phyloP scores from a whole-genome alignment of 805 yeast species.

The Ogataea parapolymorpha region DNA sequence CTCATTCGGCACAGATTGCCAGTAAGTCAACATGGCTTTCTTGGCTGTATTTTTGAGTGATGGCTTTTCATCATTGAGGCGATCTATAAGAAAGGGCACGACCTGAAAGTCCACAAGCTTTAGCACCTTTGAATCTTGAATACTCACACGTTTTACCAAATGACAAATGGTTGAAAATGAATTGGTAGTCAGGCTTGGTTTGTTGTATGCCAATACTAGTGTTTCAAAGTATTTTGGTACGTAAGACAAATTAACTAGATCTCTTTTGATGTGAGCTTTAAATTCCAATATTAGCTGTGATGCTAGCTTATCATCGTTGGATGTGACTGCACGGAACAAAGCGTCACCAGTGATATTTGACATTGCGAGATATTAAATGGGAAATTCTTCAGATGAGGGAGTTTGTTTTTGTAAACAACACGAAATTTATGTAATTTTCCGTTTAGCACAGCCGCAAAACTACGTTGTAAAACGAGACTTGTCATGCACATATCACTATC shows the following conservation, averaged over 20 bases:
- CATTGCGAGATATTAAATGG: conserved; percentile 9
- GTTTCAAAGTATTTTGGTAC: conserved; percentile 52
- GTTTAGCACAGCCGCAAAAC: neutral
- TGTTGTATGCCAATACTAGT: conserved; percentile 42
- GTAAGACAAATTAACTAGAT: conserved; percentile 46
- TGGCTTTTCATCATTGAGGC: conserved; percentile 41
- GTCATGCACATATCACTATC: conserved; percentile 1
- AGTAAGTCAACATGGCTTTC: conserved; percentile 50
- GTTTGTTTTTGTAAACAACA: conserved; percentile 10
- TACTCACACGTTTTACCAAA: conserved; percentile 53
- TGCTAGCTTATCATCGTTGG: conserved; percentile 17
- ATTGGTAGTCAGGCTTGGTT: conserved; percentile 37
- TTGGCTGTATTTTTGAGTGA: conserved; percentile 42
- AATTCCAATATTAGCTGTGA: conserved; percentile 33
- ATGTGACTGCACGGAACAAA: conserved; percentile 25
- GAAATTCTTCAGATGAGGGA: neutral
- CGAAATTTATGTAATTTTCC: neutral
- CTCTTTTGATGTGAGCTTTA: conserved; percentile 54
- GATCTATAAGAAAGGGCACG: conserved; percentile 49
- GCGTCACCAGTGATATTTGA: conserved; percentile 23
- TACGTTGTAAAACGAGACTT: neutral
- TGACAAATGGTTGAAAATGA: conserved; percentile 55
- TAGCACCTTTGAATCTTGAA: conserved; percentile 49
- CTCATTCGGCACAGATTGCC: conserved; percentile 48
- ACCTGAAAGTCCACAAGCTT: conserved; percentile 41